phyloP scores from a whole-genome alignment of 805 yeast species.

The Barnettozyma vustinii region DNA sequence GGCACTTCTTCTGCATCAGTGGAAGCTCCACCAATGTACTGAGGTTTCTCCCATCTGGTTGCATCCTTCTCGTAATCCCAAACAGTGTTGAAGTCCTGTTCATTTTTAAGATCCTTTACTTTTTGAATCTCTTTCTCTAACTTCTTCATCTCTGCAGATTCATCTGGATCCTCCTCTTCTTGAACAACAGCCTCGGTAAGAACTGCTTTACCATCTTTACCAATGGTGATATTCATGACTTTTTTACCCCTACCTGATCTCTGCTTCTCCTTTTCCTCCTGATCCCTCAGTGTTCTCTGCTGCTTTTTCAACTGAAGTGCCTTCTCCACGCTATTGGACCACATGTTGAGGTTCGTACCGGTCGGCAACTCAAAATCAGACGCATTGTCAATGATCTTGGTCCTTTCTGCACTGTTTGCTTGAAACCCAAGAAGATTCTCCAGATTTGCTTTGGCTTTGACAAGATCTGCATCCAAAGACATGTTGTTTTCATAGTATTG shows the following conservation, averaged over 20 bases:
- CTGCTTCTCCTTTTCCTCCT: slow-evolving; percentile 52
- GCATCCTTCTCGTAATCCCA: slow-evolving; percentile 62
- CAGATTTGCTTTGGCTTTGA: slow-evolving; percentile 66
- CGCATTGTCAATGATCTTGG: slow-evolving; percentile 88
- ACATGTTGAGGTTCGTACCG: slow-evolving; percentile 47
- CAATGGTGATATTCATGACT: slow-evolving; percentile 71
- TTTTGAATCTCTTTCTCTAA: slow-evolving; percentile 27
- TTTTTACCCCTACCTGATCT: slow-evolving; percentile 70
- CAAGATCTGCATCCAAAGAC: slow-evolving; percentile 50
- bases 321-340: slow-evolving; percentile 83
- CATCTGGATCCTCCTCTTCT: slow-evolving; percentile 34
- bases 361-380: slow-evolving; percentile 75
- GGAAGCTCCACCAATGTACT: slow-evolving; percentile 27
- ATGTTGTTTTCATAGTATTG: slow-evolving; percentile 37
- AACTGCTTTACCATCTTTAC: slow-evolving; percentile 70
- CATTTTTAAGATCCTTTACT: slow-evolving; percentile 30
- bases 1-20: neutral
- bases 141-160: slow-evolving; percentile 26
- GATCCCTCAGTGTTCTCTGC: slow-evolving; percentile 64
- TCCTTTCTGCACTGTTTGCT: slow-evolving; percentile 82
- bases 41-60: slow-evolving; percentile 50
- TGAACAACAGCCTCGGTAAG: slow-evolving; percentile 32
- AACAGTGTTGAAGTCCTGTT: slow-evolving; percentile 30
- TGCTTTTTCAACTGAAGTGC: slow-evolving; percentile 84
- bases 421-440: slow-evolving; percentile 76